A percentile compares a stretch with the other conserved stretches of the same genome.
Evolutionary conservation across 768 basidiomycete genomes (phyloP).

Genomic region (Naganishia onofrii): DNA sequence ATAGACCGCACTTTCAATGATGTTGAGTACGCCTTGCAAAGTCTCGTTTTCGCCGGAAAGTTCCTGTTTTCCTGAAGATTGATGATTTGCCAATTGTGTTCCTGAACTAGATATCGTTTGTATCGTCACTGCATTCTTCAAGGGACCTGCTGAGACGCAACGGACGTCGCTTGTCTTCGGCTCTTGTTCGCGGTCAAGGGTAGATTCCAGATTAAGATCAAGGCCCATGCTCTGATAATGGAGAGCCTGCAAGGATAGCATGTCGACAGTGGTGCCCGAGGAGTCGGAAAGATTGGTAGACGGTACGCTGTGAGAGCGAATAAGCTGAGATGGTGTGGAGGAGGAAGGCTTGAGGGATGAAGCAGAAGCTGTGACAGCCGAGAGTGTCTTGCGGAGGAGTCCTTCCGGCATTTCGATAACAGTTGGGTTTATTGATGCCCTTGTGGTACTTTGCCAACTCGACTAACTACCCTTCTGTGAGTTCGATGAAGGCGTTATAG

Average conservation of each 20-base stretch:
- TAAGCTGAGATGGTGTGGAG: background rate
- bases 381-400: background rate
- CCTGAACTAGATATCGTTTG: background rate
- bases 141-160: background rate
- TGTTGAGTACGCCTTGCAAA: conserved; percentile 6
- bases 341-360: background rate
- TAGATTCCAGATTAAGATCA: background rate
- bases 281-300: background rate
- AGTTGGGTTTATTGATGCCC: background rate
- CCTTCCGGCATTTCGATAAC: background rate
- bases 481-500: no score
- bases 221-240: conserved; percentile 1
- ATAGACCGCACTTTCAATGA: conserved; percentile 9
- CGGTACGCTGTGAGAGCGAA: background rate
- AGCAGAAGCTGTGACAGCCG: background rate
- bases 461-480: no score
- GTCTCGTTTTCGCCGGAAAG: background rate
- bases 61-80: background rate
- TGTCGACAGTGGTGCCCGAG: background rate
- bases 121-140: background rate
- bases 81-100: background rate
- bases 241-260: background rate
- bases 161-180: background rate
- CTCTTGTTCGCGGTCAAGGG: background rate
- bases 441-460: no score